Evolutionary conservation across 169 alveolate genomes (phyloP).

Genomic region (Besnoitia besnoiti): DNA sequence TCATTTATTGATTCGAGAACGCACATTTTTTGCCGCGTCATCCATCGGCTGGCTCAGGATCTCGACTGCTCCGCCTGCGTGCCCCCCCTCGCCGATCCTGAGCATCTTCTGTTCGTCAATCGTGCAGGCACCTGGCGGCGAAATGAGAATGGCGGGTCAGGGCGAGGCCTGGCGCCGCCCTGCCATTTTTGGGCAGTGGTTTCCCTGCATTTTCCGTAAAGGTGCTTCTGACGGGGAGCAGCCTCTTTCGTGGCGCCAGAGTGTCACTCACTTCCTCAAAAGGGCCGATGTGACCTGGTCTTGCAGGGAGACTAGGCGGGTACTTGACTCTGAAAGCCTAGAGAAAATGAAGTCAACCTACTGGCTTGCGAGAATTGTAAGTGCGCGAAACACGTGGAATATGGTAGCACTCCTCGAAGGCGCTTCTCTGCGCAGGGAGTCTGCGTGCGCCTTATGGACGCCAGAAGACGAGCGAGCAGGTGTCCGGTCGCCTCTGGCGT

Average conservation of each 20-base stretch:
- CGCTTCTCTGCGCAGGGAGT: no score
- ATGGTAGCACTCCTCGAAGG: no score
- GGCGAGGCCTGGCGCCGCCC: background rate
- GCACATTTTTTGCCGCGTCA: no score
- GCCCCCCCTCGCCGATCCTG: no score
- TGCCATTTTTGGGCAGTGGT: background rate
- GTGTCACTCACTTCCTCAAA: background rate
- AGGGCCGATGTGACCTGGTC: constrained; percentile 16
- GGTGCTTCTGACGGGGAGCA: background rate
- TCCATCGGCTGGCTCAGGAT: no score
- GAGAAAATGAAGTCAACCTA: constrained; percentile 26
- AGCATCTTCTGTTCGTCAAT: no score
- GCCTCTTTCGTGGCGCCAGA: background rate
- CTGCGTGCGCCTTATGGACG: background rate
- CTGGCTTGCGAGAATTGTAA: constrained; percentile 25
- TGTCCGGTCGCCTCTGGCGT: no score
- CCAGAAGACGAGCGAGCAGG: no score
- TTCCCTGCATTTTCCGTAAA: no score
- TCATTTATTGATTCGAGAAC: no score
- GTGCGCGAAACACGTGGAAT: no score
- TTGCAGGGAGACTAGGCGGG: background rate
- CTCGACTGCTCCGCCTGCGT: no score
- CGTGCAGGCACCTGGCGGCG: background rate
- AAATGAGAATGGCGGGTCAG: background rate
- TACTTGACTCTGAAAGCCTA: background rate